Evolutionary conservation across 129 eudicot species (phyloP).

Genomic region (Flaveria bidentis): DNA sequence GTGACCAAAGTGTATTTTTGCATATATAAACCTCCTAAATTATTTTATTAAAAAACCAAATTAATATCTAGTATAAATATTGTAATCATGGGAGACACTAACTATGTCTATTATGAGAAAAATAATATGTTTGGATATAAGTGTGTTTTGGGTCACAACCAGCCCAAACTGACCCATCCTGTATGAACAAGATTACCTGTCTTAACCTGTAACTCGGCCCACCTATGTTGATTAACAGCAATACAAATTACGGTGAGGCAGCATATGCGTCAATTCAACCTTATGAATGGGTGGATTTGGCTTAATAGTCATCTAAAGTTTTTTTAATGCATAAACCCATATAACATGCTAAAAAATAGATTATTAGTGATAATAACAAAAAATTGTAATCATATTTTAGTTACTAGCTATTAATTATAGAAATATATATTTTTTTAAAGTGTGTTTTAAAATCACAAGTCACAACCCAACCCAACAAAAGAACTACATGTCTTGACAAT

Average conservation of each 20-base stretch:
- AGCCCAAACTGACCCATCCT: neutral
- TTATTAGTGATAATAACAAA: neutral
- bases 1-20: neutral
- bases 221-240: neutral
- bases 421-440: neutral
- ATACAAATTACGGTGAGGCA: neutral
- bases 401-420: neutral
- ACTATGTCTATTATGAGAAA: neutral
- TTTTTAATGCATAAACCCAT: neutral
- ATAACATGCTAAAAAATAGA: neutral
- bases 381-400: neutral
- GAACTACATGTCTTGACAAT: constrained; percentile 1
- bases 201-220: neutral
- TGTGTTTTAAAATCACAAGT: neutral
- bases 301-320: neutral
- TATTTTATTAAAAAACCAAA: neutral
- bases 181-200: neutral
- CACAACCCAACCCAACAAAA: neutral
- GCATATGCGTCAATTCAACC: neutral
- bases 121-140: neutral
- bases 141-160: neutral
- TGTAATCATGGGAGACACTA: neutral
- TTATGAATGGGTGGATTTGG: neutral
- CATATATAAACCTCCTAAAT: neutral
- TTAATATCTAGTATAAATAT: neutral